These are phyloP conservation scores for Septoria linicola DNA, from an alignment of 2,329 filamentous ascomycete species.

Conservation along the genomic window DNA sequence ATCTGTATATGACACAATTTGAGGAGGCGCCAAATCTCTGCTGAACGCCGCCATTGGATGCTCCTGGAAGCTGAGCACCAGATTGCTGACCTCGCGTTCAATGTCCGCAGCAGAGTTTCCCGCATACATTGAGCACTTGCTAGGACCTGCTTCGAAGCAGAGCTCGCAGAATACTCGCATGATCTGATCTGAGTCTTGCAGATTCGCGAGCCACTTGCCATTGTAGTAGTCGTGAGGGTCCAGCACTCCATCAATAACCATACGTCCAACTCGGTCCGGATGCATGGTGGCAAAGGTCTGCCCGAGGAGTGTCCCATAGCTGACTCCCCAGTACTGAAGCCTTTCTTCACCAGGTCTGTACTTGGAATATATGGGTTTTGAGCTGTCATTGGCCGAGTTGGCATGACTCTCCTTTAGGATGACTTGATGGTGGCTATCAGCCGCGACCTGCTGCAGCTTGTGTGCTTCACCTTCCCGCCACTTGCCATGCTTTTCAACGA, in stretches of 20 bases:
- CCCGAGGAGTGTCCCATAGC: slow-evolving; percentile 44
- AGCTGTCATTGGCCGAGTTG: neutral
- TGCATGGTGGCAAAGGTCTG: slow-evolving; percentile 42
- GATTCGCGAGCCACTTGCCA: slow-evolving; percentile 1
- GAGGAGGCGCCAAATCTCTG: neutral
- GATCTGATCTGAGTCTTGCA: slow-evolving; percentile 3
- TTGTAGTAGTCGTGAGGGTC: slow-evolving; percentile 4
- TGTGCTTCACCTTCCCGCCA: slow-evolving; percentile 34
- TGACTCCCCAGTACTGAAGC: slow-evolving; percentile 44
- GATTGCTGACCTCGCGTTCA: neutral
- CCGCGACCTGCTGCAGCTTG: neutral
- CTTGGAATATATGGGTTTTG: slow-evolving; percentile 2
- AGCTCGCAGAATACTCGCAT: slow-evolving; percentile 3
- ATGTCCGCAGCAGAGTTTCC: slow-evolving; percentile 8
- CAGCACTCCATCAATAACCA: slow-evolving; percentile 43
- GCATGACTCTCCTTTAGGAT: neutral
- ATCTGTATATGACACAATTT: slow-evolving; percentile 14
- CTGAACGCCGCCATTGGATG: neutral
- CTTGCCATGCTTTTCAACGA: slow-evolving; percentile 45
- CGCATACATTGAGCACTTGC: slow-evolving; percentile 6
- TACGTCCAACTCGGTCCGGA: slow-evolving; percentile 37
- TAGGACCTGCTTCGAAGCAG: slow-evolving; percentile 8
- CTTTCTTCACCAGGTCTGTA: slow-evolving; percentile 36
- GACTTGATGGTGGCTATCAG: neutral
- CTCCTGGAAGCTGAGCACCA: slow-evolving; percentile 7